Conservation (phyloP, 2,329 filamentous ascomycete genomes). For the Ophiostoma sp. region DNA sequence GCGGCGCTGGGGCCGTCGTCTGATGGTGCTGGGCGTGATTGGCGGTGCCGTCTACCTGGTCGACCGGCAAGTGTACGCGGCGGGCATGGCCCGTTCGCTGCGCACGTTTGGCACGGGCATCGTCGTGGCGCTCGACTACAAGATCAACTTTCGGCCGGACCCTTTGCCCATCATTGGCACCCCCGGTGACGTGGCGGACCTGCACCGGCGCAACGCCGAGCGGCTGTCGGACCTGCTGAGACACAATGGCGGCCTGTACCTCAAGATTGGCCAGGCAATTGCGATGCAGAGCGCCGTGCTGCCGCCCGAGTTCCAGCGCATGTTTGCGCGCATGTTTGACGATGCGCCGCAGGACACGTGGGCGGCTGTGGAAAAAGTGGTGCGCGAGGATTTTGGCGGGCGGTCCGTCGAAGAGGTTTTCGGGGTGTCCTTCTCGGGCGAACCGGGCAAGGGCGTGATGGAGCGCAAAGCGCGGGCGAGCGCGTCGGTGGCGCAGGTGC, state of each 20-base stretch:
- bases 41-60: constrained; percentile 64
- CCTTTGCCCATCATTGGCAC: constrained; percentile 54
- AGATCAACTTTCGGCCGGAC: constrained; percentile 86
- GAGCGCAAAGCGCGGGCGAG: constrained; percentile 66
- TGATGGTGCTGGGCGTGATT: constrained; percentile 62
- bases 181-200: constrained; percentile 66
- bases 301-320: constrained; percentile 90
- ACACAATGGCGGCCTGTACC: constrained; percentile 86
- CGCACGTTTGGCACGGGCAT: constrained; percentile 81
- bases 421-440: constrained; percentile 76
- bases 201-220: constrained; percentile 83
- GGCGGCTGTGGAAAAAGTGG: constrained; percentile 80
- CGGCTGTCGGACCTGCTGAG: constrained; percentile 78
- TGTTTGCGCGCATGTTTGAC: constrained; percentile 97
- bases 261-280: constrained; percentile 98
- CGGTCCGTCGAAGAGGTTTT: constrained; percentile 87
- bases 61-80: constrained; percentile 76
- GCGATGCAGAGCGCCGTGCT: constrained; percentile 96
- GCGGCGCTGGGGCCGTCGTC: constrained; percentile 74
- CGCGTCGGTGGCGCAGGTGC: constrained; percentile 94
- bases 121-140: constrained; percentile 87
- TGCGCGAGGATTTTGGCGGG: constrained; percentile 84
- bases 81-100: constrained; percentile 72
- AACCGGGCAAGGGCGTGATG: constrained; percentile 59
- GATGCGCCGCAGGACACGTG: constrained; percentile 93